Percentiles rank a stretch among this genome's conserved stretches.
phyloP scores from a whole-genome alignment of 805 yeast species.

The Priceomyces haplophilus region DNA sequence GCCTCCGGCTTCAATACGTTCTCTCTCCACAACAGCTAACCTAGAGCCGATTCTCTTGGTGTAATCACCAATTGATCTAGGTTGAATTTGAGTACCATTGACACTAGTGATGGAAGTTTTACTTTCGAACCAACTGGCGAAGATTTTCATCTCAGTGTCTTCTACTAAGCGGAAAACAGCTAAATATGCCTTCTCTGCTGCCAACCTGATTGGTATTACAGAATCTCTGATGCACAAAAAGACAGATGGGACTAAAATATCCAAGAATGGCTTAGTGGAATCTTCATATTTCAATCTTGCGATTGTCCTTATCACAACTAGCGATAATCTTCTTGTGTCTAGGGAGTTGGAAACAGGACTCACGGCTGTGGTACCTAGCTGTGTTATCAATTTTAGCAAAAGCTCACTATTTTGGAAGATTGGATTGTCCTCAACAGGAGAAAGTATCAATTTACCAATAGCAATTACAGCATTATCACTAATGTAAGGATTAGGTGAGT shows the following conservation, averaged over 20 bases:
- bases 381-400: constrained; percentile 42
- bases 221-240: constrained; percentile 82
- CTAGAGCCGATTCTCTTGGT: constrained; percentile 87
- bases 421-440: constrained; percentile 18
- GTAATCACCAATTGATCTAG: constrained; percentile 82
- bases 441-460: constrained; percentile 71
- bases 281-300: constrained; percentile 57
- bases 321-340: constrained; percentile 76
- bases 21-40: constrained; percentile 83
- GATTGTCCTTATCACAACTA: constrained; percentile 73
- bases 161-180: constrained; percentile 70
- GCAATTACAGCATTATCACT: constrained; percentile 78
- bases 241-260: constrained; percentile 63
- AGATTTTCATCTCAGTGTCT: constrained; percentile 51
- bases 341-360: constrained; percentile 58
- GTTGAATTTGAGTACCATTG: constrained; percentile 47
- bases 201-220: constrained; percentile 87
- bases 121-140: constrained; percentile 62
- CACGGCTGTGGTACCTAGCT: constrained; percentile 48
- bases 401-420: constrained; percentile 45
- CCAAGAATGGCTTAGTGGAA: constrained; percentile 51
- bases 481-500: constrained; percentile 47
- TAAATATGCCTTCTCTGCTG: constrained; percentile 87
- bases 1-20: constrained; percentile 85
- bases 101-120: constrained; percentile 34